phyloP scores from a whole-genome alignment of 2,329 filamentous ascomycete species.

The Fusarium beomiforme region DNA sequence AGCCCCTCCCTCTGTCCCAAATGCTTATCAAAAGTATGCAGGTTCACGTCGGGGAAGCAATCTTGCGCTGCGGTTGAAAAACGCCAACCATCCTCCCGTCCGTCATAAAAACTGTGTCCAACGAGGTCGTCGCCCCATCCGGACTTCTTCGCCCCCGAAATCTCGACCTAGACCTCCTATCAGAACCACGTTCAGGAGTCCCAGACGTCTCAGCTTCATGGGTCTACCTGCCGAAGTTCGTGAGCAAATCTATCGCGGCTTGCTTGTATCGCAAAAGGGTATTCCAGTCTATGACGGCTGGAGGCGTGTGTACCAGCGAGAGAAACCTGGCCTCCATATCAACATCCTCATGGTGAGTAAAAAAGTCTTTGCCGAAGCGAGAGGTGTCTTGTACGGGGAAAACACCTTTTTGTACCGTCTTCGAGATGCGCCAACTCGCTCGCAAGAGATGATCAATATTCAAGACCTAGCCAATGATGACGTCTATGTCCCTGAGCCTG shows the following conservation, averaged over 20 bases:
- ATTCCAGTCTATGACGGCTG: slow-evolving; percentile 50
- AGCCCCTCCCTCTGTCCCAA: slow-evolving; percentile 18
- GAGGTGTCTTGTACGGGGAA: slow-evolving; percentile 56
- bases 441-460: slow-evolving; percentile 27
- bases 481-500: slow-evolving; percentile 4
- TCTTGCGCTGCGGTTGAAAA: not conserved
- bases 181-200: not conserved
- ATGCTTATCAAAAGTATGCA: not conserved
- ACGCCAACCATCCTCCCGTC: not conserved
- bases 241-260: slow-evolving; percentile 44
- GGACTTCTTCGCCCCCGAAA: not conserved
- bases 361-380: slow-evolving; percentile 50
- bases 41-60: not conserved
- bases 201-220: slow-evolving; percentile 12
- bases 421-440: slow-evolving; percentile 47
- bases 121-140: not conserved
- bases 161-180: not conserved
- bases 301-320: slow-evolving; percentile 46
- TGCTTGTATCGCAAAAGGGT: slow-evolving; percentile 46
- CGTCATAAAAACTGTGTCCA: not conserved
- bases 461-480: slow-evolving; percentile 27
- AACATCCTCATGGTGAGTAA: slow-evolving; percentile 52
- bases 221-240: slow-evolving; percentile 46
- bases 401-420: slow-evolving; percentile 60
- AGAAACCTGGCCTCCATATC: slow-evolving; percentile 46